Percentiles rank a stretch among this genome's conserved stretches.
phyloP scores from a whole-genome alignment of 2,329 filamentous ascomycete genomes.

The Trichoderma brevicompactum region DNA sequence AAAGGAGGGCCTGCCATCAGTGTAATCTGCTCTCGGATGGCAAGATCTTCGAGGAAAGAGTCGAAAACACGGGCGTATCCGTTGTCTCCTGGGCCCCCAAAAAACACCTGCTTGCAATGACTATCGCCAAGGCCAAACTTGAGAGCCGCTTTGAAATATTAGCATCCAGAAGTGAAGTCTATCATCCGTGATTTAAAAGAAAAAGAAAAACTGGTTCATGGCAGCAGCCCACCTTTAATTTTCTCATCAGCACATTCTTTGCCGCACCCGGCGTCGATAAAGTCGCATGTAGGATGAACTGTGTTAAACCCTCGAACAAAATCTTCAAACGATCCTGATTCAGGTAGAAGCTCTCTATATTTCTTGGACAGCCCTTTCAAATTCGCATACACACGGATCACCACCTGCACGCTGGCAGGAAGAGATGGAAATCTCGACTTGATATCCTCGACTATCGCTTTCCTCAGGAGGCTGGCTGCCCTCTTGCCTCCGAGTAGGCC shows the following conservation, averaged over 20 bases:
- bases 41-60: constrained; percentile 36
- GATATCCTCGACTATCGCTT: constrained; percentile 33
- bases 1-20: constrained; percentile 47
- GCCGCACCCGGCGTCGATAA: constrained; percentile 48
- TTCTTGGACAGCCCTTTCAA: constrained; percentile 42
- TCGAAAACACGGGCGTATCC: constrained; percentile 49
- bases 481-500: constrained; percentile 40
- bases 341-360: constrained; percentile 41
- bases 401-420: constrained; percentile 35
- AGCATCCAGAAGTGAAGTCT: background rate
- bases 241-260: constrained; percentile 51
- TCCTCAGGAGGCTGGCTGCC: constrained; percentile 37
- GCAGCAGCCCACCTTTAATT: constrained; percentile 42
- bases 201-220: background rate
- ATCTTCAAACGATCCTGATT: constrained; percentile 35
- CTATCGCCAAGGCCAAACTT: constrained; percentile 42
- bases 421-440: constrained; percentile 22
- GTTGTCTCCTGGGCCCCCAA: constrained; percentile 49
- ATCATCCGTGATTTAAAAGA: background rate
- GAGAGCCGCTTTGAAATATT: constrained; percentile 37
- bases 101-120: constrained; percentile 47
- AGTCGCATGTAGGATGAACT: constrained; percentile 43
- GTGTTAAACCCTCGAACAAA: constrained; percentile 51
- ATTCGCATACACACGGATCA: constrained; percentile 47
- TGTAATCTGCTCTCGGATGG: constrained; percentile 40